Conservation (phyloP, 495 filamentous ascomycete genomes). For the Cladorrhinum samala region DNA sequence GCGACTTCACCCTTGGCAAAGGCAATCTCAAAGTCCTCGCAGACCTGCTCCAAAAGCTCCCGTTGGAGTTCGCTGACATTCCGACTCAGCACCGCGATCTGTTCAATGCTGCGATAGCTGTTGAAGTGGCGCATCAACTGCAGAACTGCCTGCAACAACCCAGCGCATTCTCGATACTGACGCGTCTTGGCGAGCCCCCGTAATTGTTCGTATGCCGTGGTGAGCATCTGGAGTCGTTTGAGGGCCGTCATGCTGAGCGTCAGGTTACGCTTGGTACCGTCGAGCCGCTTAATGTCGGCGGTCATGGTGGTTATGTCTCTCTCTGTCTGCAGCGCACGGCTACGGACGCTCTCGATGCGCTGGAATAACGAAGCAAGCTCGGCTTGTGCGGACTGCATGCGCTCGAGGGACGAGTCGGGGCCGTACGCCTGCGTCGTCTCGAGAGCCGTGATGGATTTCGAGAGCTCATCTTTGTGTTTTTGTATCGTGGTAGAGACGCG, state of each 20-base stretch:
- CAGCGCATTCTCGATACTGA: slow-evolving; percentile 95
- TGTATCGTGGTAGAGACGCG: slow-evolving; percentile 65
- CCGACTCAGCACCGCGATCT: slow-evolving; percentile 88
- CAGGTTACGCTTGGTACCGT: slow-evolving; percentile 93
- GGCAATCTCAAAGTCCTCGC: slow-evolving; percentile 93
- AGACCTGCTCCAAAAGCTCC: slow-evolving; percentile 91
- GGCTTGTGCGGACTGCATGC: slow-evolving; percentile 82
- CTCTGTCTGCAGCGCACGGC: slow-evolving; percentile 85
- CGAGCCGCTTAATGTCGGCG: slow-evolving; percentile 95
- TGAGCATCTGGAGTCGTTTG: slow-evolving; percentile 97
- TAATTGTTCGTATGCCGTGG: slow-evolving; percentile 95
- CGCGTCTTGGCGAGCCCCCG: slow-evolving; percentile 72
- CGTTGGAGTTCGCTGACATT: slow-evolving; percentile 93
- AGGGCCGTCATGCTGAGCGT: slow-evolving; percentile 97
- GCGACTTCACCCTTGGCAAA: slow-evolving; percentile 86
- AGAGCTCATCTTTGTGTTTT: slow-evolving; percentile 77
- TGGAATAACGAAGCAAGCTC: slow-evolving; percentile 87
- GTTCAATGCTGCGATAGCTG: slow-evolving; percentile 93
- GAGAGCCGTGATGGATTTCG: slow-evolving; percentile 68
- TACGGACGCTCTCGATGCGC: slow-evolving; percentile 91
- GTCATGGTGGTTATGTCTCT: slow-evolving; percentile 98
- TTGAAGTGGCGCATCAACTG: slow-evolving; percentile 99
- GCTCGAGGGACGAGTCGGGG: slow-evolving; percentile 78
- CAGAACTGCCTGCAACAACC: slow-evolving; percentile 88
- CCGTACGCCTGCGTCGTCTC: slow-evolving; percentile 77